Evolutionary conservation across 371 early-diverging fungal genomes (phyloP), one percentile per base, ranked within the genome.

Genomic region (Coemansia sp.): DNA sequence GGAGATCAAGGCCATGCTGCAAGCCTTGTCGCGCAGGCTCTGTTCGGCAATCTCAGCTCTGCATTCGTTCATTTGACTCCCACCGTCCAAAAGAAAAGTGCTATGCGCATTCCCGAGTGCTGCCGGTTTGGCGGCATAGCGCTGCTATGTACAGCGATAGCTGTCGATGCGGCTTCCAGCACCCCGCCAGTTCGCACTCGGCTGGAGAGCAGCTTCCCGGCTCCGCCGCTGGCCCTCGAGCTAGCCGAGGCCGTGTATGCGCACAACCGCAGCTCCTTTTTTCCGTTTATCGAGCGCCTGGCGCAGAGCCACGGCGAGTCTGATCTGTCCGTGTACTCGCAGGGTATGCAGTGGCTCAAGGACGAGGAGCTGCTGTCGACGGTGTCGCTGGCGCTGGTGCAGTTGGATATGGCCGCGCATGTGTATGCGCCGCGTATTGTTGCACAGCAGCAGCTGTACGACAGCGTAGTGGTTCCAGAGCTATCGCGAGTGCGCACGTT

Each of bases 401-500:
- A 85, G 63, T 77, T 87, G 12, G 81, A 83, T 3, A 69, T 94
- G 29, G 77, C 92, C 4, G 66, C 89, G 32, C 92, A 88, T 52
- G 77, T 80, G 11, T 72, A 84, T 12, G 91, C 93, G 2, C 94
- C 96, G 0, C 85, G 84, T 38, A 84, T 95, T 36, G 85, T 89
- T 64, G 87, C 95, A 0, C 85, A 87, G 60, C 87, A 90, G 67
- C 91, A 91, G 47, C 85, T 84, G 52, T 96, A 94, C 77, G 67
- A 78, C 16, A 74, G 87, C 9, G 81, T 81, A 5, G 83, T 79
- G n/a, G 68, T 72, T 39, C 60, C 64, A 31, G 62, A 72, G 3
- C 62, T 61, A 33, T 62, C 55, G 5, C 16, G 47, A 4, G 63
- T 46, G 8, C 60, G 74, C 18, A 57, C 52, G 10, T 87, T 87